phyloP scores from a whole-genome alignment of 169 alveolate species.

The Cryptosporidium ryanae region DNA sequence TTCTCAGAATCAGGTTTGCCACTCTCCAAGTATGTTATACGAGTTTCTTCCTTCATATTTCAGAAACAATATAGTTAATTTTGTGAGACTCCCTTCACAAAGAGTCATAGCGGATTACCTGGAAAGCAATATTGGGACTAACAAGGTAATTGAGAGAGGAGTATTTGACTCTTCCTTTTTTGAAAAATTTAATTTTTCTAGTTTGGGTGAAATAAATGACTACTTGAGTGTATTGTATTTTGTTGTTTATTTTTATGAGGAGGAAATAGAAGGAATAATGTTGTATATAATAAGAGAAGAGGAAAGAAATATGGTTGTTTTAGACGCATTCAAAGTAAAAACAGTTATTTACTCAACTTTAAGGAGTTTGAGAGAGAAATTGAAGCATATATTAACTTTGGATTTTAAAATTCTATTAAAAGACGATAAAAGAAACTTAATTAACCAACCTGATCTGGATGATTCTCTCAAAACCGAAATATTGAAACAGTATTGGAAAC shows the following conservation, averaged over 20 bases:
- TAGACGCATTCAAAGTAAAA: conserved; percentile 12
- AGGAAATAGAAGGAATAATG: conserved; percentile 29
- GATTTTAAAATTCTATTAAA: neutral
- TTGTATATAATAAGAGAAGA: conserved; percentile 18
- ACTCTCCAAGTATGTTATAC: neutral
- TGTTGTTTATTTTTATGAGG: neutral
- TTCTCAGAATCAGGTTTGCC: neutral
- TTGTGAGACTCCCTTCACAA: conserved; percentile 34
- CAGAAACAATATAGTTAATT: conserved; percentile 1
- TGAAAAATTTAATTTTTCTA: neutral
- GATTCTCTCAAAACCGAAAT: neutral
- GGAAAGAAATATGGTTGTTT: neutral
- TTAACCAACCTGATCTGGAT: neutral
- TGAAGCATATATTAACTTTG: conserved; percentile 7
- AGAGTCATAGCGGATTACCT: neutral
- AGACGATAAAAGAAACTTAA: neutral
- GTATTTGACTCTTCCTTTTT: neutral
- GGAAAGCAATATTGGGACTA: neutral
- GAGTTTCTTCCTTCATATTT: conserved; percentile 1
- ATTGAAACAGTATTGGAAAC: neutral
- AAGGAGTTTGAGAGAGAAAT: conserved; percentile 20
- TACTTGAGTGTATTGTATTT: conserved; percentile 9
- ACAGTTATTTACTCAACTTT: neutral
- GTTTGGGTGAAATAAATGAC: conserved; percentile 2
- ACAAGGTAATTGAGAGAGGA: neutral